Conservation (phyloP, 345 rosid genomes). For the Pistacia atlantica region DNA sequence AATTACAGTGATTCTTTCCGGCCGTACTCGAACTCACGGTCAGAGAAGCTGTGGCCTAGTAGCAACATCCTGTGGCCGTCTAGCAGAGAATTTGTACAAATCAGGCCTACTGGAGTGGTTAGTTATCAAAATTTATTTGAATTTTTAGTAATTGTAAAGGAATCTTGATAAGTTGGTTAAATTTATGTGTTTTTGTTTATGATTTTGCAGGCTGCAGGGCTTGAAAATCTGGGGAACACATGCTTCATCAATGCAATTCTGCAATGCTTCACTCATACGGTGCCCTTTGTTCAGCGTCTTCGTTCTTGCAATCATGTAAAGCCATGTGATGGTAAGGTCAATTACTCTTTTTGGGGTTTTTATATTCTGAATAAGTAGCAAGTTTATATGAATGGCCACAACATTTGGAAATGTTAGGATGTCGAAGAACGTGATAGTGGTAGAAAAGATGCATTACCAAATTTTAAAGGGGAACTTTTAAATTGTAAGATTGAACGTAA, state of each 20-base stretch:
- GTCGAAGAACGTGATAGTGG: too few species aligned
- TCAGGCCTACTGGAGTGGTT: conserved; percentile 23
- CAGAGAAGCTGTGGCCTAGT: not conserved
- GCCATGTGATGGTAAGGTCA: conserved; percentile 49
- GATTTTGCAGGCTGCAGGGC: conserved; percentile 80
- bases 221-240: conserved; percentile 74
- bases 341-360: not conserved
- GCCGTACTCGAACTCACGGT: not conserved
- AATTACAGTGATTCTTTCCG: conserved; percentile 4
- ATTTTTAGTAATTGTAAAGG: not conserved
- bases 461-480: too few species aligned
- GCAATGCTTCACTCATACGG: conserved; percentile 91
- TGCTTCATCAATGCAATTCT: conserved; percentile 85
- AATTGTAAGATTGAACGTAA: too few species aligned
- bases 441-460: too few species aligned
- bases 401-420: too few species aligned
- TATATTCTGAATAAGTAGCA: too few species aligned
- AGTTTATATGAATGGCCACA: too few species aligned
- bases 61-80: not conserved
- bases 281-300: conserved; percentile 65
- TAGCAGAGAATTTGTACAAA: not conserved
- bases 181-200: not conserved
- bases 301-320: conserved; percentile 35
- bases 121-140: not conserved
- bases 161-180: not conserved